Evolutionary conservation across 495 filamentous ascomycete species (phyloP).

Genomic region (Neurospora sp.): DNA sequence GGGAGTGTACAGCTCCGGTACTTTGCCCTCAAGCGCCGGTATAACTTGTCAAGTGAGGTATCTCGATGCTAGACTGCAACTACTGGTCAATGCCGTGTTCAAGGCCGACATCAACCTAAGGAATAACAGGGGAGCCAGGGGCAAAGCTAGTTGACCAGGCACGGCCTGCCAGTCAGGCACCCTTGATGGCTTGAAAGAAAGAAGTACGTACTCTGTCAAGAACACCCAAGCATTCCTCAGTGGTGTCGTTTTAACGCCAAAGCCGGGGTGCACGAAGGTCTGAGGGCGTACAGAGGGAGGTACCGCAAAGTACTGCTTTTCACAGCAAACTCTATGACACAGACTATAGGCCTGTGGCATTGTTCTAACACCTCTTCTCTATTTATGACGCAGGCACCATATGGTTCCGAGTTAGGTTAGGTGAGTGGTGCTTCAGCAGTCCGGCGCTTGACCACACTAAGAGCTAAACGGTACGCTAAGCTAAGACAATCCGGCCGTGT

Average conservation of each 20-base stretch:
- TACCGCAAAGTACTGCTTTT: constrained; percentile 5
- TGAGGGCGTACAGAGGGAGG: constrained; percentile 1
- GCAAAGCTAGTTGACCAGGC: constrained; percentile 21
- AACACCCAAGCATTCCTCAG: not conserved
- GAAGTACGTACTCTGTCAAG: not conserved
- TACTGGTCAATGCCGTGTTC: constrained; percentile 27
- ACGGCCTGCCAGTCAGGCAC: constrained; percentile 7
- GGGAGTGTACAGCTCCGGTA: constrained; percentile 8
- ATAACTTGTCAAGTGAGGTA: constrained; percentile 21
- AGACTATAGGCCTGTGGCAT: not conserved
- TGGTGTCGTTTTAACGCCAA: constrained; percentile 22
- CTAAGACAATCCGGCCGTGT: not conserved
- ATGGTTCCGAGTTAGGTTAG: not conserved
- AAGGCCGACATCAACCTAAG: constrained; percentile 8
- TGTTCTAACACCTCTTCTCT: not conserved
- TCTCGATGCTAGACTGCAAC: constrained; percentile 6
- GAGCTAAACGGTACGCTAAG: not conserved
- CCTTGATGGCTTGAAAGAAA: not conserved
- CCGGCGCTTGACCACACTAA: not conserved
- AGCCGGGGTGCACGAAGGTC: constrained; percentile 18
- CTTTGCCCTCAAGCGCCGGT: constrained; percentile 10
- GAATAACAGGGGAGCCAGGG: constrained; percentile 12
- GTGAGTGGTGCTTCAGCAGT: not conserved
- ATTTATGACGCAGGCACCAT: not conserved
- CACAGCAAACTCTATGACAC: not conserved